These are phyloP conservation scores for Leccinum angustisporum DNA, from an alignment of 1,284 basidiomycete genomes.

Conservation along the genomic window DNA sequence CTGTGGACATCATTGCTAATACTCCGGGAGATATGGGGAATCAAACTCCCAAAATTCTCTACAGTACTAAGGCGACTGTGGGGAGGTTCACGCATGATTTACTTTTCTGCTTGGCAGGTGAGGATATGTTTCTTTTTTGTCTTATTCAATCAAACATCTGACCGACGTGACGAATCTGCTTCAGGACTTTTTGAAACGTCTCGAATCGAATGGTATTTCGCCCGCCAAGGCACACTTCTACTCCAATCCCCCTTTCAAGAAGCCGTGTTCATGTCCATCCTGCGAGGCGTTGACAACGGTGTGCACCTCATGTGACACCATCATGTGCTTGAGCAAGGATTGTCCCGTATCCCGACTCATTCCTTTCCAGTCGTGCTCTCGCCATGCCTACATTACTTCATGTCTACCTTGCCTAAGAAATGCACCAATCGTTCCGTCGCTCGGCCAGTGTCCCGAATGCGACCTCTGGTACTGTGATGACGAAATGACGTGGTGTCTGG, in stretches of 20 bases:
- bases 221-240: no score
- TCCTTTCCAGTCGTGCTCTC: not conserved
- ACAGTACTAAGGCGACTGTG: no score
- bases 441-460: conserved; percentile 25
- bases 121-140: no score
- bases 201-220: conserved; percentile 2
- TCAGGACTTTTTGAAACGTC: conserved; percentile 15
- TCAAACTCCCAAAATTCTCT: no score
- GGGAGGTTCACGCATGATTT: no score
- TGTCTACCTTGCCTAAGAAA: conserved; percentile 18
- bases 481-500: conserved; percentile 20
- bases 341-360: conserved; percentile 19
- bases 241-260: conserved; percentile 2
- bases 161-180: not conserved
- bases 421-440: conserved; percentile 7
- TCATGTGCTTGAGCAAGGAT: conserved; percentile 19
- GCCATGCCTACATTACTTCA: not conserved
- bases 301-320: conserved; percentile 12
- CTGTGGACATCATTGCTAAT: not conserved
- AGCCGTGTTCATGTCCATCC: not conserved
- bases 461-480: conserved; percentile 23
- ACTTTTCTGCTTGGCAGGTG: no score
- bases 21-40: no score
- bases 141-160: no score
- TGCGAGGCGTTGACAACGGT: conserved; percentile 2